These are phyloP conservation scores for Phytopythium sindhum DNA, from an alignment of 352 stramenopile species.

Conservation along the genomic window DNA sequence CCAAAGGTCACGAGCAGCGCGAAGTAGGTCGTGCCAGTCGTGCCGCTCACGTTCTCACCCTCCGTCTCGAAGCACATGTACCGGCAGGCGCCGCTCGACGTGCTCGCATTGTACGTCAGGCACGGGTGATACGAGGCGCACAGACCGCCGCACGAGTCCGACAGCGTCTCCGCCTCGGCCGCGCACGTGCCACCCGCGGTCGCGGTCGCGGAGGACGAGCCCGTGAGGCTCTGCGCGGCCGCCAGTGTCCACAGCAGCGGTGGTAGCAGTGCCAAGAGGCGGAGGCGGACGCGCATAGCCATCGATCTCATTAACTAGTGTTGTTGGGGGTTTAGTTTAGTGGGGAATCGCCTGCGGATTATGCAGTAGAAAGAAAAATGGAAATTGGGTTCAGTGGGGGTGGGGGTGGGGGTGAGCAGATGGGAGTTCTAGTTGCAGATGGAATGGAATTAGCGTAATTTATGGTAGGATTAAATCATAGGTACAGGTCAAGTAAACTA, in stretches of 20 bases:
- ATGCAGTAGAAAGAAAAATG: no score
- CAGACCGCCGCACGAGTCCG: slow-evolving; percentile 14
- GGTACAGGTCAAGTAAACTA: no score
- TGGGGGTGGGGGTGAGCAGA: no score
- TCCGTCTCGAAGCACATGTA: slow-evolving; percentile 18
- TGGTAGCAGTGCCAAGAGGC: not conserved
- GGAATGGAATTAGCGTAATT: no score
- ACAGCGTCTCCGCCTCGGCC: slow-evolving; percentile 10
- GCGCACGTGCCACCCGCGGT: slow-evolving; percentile 5
- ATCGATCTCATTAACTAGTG: not conserved
- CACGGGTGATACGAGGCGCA: slow-evolving; percentile 18
- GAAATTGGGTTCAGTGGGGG: no score
- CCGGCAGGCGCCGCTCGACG: slow-evolving; percentile 9
- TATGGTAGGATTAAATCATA: no score
- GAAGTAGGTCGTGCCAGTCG: slow-evolving; percentile 8
- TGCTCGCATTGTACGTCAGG: slow-evolving; percentile 17
- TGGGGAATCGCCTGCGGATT: no score
- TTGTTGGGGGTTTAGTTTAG: not conserved
- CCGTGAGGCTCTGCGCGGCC: not conserved
- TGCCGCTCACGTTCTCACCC: slow-evolving; percentile 8
- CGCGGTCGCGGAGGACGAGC: not conserved
- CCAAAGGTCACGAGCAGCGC: slow-evolving; percentile 27
- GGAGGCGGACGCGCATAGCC: no score
- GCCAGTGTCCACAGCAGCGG: not conserved
- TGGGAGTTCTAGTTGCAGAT: no score